Evolutionary conservation across 352 stramenopile genomes (phyloP).

Genomic region (Phytopythium helicoides): DNA sequence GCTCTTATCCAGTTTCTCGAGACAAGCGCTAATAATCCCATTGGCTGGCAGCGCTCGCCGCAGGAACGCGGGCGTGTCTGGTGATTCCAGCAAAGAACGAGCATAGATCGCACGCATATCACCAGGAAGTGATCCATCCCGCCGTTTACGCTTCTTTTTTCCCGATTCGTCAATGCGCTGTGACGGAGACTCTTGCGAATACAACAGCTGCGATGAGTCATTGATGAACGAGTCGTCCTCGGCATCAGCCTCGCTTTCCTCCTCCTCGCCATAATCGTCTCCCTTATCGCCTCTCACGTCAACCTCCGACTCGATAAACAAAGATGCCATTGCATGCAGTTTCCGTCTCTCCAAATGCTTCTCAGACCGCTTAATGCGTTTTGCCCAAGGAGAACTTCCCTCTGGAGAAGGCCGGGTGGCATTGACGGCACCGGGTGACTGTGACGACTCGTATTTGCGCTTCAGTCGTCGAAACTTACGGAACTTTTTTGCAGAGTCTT

Average conservation of each 20-base stretch:
- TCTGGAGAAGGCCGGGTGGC: slow-evolving; percentile 10
- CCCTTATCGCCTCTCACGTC: slow-evolving; percentile 63
- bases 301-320: slow-evolving; percentile 71
- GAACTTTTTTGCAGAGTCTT: slow-evolving; percentile 53
- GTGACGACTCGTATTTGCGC: slow-evolving; percentile 62
- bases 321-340: slow-evolving; percentile 24
- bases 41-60: slow-evolving; percentile 41
- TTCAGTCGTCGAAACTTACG: slow-evolving; percentile 70
- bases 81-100: slow-evolving; percentile 62
- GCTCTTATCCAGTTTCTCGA: slow-evolving; percentile 49
- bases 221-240: slow-evolving; percentile 79
- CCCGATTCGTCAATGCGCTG: background rate
- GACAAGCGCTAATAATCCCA: slow-evolving; percentile 62
- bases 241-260: slow-evolving; percentile 27
- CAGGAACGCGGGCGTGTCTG: slow-evolving; percentile 25
- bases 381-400: slow-evolving; percentile 50
- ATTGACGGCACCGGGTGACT: slow-evolving; percentile 18
- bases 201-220: slow-evolving; percentile 79
- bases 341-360: slow-evolving; percentile 27
- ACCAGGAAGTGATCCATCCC: slow-evolving; percentile 12
- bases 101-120: slow-evolving; percentile 83
- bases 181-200: slow-evolving; percentile 44
- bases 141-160: slow-evolving; percentile 23
- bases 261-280: slow-evolving; percentile 61
- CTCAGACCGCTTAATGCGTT: slow-evolving; percentile 56